Evolutionary conservation across 2,329 filamentous ascomycete genomes (phyloP).

Genomic region (Cladosporium sp.): DNA sequence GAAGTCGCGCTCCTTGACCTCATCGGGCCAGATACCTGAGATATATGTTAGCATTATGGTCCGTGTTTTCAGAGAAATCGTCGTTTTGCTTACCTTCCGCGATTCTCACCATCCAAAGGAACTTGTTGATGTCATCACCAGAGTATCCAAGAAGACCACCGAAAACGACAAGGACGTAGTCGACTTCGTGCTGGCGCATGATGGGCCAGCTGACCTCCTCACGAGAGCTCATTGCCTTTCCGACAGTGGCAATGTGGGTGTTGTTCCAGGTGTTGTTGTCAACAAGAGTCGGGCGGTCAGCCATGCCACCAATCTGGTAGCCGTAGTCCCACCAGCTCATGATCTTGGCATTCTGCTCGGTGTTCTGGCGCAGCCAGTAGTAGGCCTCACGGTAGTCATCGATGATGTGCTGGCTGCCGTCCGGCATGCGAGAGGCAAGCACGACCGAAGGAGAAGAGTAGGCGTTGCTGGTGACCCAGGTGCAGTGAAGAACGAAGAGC

Average conservation of each 20-base stretch:
- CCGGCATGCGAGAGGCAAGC: constrained; percentile 82
- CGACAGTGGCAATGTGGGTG: constrained; percentile 97
- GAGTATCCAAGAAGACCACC: constrained; percentile 95
- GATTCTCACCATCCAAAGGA: constrained; percentile 99
- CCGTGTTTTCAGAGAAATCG: no score
- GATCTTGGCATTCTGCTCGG: constrained; percentile 88
- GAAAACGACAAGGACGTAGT: constrained; percentile 97
- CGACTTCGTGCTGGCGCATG: constrained; percentile 96
- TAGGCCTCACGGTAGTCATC: constrained; percentile 99
- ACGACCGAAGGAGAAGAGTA: constrained; percentile 98
- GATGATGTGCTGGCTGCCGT: constrained; percentile 96
- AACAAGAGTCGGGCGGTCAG: constrained; percentile 90
- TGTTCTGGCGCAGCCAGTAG: constrained; percentile 99
- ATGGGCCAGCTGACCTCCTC: constrained; percentile 99
- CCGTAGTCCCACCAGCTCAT: constrained; percentile 99
- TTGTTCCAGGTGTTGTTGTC: constrained; percentile 99
- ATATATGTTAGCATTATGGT: constrained; percentile 9
- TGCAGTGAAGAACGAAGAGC: constrained; percentile 95
- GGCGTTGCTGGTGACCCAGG: constrained; percentile 98
- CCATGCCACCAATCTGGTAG: constrained; percentile 99
- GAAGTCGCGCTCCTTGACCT: constrained; percentile 94
- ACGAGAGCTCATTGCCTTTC: constrained; percentile 95
- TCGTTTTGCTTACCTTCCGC: constrained; percentile 63
- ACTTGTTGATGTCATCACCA: constrained; percentile 99
- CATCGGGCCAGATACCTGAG: constrained; percentile 85